Evolutionary conservation across 179 eudicot species (phyloP).

Genomic region (Amaranthus tricolor): DNA sequence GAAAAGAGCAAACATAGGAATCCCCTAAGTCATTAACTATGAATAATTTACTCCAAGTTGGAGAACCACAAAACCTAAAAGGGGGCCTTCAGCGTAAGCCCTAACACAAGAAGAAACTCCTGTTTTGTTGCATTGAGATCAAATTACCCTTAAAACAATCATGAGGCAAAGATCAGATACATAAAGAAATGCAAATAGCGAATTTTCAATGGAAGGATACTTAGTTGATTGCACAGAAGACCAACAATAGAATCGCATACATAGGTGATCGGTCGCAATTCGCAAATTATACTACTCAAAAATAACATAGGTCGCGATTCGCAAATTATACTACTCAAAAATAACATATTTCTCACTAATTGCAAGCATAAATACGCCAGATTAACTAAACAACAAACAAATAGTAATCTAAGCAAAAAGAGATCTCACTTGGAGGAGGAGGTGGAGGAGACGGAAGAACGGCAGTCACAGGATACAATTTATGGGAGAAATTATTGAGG

Average conservation of each 20-base stretch:
- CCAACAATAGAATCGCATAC: no score
- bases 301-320: no score
- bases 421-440: slow-evolving; percentile 58
- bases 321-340: no score
- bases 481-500: slow-evolving; percentile 40
- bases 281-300: no score
- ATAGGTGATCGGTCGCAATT: no score
- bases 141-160: neutral
- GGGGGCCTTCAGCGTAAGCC: neutral
- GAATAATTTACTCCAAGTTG: neutral
- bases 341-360: no score
- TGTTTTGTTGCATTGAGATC: neutral
- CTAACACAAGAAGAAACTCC: neutral
- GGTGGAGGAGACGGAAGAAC: slow-evolving; percentile 25
- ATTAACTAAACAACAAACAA: neutral
- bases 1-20: neutral
- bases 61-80: neutral
- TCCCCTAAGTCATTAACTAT: neutral
- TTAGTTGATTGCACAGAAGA: no score
- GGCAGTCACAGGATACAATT: slow-evolving; percentile 27
- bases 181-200: neutral
- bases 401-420: no score
- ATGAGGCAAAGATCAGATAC: neutral
- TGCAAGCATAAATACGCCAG: no score
- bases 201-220: no score